Evolutionary conservation across 768 basidiomycete genomes (phyloP).

Genomic region (Pleurotus ostreatus): DNA sequence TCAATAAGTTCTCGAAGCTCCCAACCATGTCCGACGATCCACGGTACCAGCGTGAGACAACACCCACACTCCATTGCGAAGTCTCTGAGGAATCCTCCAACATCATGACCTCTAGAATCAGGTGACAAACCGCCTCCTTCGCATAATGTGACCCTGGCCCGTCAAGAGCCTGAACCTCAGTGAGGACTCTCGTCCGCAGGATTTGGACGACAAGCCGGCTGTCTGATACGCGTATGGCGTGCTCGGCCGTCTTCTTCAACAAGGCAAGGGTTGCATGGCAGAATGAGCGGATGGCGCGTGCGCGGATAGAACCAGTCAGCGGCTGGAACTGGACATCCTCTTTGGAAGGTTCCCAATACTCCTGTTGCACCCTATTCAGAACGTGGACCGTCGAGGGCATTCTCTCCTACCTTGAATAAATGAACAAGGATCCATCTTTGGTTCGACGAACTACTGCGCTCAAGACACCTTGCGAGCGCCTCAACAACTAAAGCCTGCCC

Average conservation of each 20-base stretch:
- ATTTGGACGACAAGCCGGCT: constrained; percentile 17
- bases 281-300: constrained; percentile 42
- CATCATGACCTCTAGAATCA: constrained; percentile 37
- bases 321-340: constrained; percentile 32
- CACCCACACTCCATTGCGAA: constrained; percentile 24
- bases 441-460: constrained; percentile 38
- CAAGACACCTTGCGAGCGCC: constrained; percentile 47
- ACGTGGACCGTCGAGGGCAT: background rate
- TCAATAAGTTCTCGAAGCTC: constrained; percentile 34
- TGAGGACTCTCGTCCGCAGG: constrained; percentile 34
- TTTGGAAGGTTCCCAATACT: constrained; percentile 44
- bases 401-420: constrained; percentile 41
- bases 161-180: constrained; percentile 36
- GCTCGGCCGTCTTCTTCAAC: constrained; percentile 17
- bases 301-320: constrained; percentile 41
- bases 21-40: constrained; percentile 35
- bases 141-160: constrained; percentile 25
- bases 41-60: constrained; percentile 36
- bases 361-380: constrained; percentile 23
- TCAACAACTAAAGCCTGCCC: constrained; percentile 38
- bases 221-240: constrained; percentile 5
- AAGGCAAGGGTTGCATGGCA: constrained; percentile 26
- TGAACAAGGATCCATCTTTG: constrained; percentile 49
- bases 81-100: constrained; percentile 23
- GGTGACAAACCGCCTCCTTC: constrained; percentile 33